Conservation (phyloP, 2,329 filamentous ascomycete species). For the Dactylonectria macrodidyma region DNA sequence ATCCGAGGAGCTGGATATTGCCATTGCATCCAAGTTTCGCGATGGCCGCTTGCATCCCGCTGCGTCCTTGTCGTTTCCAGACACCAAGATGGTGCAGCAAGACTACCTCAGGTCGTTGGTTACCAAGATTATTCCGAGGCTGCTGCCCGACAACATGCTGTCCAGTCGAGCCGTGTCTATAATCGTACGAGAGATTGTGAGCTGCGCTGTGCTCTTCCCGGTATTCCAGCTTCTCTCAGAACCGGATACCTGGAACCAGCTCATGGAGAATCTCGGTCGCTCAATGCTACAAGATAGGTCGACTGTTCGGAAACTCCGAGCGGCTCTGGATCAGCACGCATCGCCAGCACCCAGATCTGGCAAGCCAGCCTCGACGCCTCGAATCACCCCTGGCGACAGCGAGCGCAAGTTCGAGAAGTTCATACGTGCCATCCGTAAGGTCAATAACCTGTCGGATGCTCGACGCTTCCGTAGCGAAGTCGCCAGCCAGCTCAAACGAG, state of each 20-base stretch:
- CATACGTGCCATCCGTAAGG: conserved; percentile 88
- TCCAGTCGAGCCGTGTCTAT: conserved; percentile 86
- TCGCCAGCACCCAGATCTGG: conserved; percentile 80
- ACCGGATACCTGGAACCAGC: conserved; percentile 97
- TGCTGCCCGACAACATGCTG: conserved; percentile 82
- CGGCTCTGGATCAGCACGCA: conserved; percentile 93
- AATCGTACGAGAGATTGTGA: conserved; percentile 89
- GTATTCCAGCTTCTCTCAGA: conserved; percentile 86
- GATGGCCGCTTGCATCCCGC: conserved; percentile 92
- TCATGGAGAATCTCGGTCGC: conserved; percentile 91
- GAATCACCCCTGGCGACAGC: conserved; percentile 84
- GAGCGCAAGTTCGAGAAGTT: conserved; percentile 96
- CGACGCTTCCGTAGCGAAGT: conserved; percentile 93
- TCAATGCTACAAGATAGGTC: conserved; percentile 95
- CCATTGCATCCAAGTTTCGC: conserved; percentile 94
- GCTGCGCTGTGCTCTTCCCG: conserved; percentile 90
- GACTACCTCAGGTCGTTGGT: conserved; percentile 87
- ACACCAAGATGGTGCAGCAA: conserved; percentile 88
- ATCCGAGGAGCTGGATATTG: conserved; percentile 94
- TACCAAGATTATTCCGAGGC: conserved; percentile 77
- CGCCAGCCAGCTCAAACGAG: conserved; percentile 90
- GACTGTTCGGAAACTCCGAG: conserved; percentile 91
- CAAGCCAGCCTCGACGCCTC: conserved; percentile 80
- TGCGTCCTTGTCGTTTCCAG: conserved; percentile 85
- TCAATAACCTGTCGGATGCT: conserved; percentile 93